Base-by-base conservation (phyloP, 2,329 filamentous ascomycete genomes). In the Alternaria brassicae region DNA sequence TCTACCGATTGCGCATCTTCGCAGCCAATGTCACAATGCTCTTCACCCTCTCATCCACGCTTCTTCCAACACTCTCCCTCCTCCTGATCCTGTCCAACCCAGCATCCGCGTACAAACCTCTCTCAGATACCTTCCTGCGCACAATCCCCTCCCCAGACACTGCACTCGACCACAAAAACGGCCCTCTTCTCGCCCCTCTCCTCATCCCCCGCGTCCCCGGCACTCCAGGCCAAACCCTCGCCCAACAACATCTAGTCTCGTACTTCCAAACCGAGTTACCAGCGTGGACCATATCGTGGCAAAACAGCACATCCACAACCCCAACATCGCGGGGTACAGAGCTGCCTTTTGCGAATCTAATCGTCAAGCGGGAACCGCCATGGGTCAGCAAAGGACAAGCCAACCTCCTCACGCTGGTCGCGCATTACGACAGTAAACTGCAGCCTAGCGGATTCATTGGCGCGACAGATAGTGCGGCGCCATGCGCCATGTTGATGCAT, bases 401-500 rank as follows among this genome's bases (percentile, higher is more conserved):
- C 2, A 89, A 89, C 40, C 83, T 93, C 48, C 80, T 98, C 72
- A 94, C 92, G 13, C 84, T 99, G 54, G 95, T 94, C 6, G 95
- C 95, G 39, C 95, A 99, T 76, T 98, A 97, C 76, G 95, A 99
- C 72, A 93, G 89, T 74, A 91, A 96, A 79, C 84, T 90, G 58
- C 83, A 82, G 25, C 94, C 93, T 0, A 81, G 88, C 61, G 94
- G 93, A 1, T 99, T 99, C 76, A 91, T 99, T 58, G 95, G 95
- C 0, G 95, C 94, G 0, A 96, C 88, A 13, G 95, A 99, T 74
- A 97, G 92, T 70, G 95, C 95, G 1, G 95, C 91, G 17, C 93
- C 95, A 9, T 98, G 94, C 77, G 95, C 95, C 0, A 93, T 98
- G 84, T 83, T 99, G 58, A 85, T 99, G 86, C 91, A 97, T 75